Conservation (phyloP, 495 filamentous ascomycete genomes). For the Penicillium antarcticum region DNA sequence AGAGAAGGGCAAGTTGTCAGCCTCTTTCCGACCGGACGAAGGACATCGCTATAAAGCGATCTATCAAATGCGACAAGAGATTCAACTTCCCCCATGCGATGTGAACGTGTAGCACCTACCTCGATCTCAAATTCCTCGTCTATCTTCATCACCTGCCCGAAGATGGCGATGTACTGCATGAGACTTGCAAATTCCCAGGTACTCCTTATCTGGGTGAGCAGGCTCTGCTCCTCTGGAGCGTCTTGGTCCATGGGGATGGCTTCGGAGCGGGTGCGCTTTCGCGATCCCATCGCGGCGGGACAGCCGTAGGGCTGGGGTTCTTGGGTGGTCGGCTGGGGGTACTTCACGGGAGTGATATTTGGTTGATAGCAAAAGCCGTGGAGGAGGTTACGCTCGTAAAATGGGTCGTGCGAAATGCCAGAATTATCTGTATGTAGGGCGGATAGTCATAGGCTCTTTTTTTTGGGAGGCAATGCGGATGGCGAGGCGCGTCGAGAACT, state of each 20-base stretch:
- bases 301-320: slow-evolving; percentile 23
- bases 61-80: slow-evolving; percentile 3
- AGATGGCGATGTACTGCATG: slow-evolving; percentile 87
- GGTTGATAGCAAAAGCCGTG: background rate
- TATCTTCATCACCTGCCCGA: slow-evolving; percentile 84
- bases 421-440: background rate
- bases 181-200: slow-evolving; percentile 95
- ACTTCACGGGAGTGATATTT: slow-evolving; percentile 11
- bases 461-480: slow-evolving; percentile 30
- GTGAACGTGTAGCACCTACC: slow-evolving; percentile 45
- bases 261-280: slow-evolving; percentile 74
- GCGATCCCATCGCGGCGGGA: slow-evolving; percentile 48
- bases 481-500: slow-evolving; percentile 37
- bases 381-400: slow-evolving; percentile 1
- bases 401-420: background rate
- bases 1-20: slow-evolving; percentile 10
- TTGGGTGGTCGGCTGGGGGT: background rate
- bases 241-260: slow-evolving; percentile 49
- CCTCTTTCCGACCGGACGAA: background rate
- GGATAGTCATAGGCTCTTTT: slow-evolving; percentile 3
- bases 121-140: slow-evolving; percentile 83
- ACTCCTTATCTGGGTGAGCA: slow-evolving; percentile 71
- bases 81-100: background rate
- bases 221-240: slow-evolving; percentile 44
- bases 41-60: background rate